A percentile compares a stretch with the other conserved stretches of the same genome.
Evolutionary conservation across 2,329 filamentous ascomycete species (phyloP).

Genomic region (Fusarium begoniae): DNA sequence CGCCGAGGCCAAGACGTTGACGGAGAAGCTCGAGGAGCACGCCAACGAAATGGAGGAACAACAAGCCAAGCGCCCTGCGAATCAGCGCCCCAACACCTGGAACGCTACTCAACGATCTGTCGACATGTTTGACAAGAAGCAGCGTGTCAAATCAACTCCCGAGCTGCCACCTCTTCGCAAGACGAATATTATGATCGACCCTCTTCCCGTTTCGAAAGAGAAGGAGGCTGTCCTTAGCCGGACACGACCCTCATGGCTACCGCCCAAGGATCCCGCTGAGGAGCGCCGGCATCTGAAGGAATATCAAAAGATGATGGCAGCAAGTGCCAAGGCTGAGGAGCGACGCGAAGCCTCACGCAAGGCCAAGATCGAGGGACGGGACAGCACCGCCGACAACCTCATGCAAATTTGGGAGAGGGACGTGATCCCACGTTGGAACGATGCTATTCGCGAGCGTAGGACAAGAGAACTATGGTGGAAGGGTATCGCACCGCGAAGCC

Average conservation of each 20-base stretch:
- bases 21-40: constrained; percentile 82
- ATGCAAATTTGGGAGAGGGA: constrained; percentile 78
- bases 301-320: constrained; percentile 84
- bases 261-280: constrained; percentile 88
- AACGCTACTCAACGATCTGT: constrained; percentile 47
- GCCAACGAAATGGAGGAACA: constrained; percentile 66
- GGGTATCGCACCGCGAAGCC: constrained; percentile 75
- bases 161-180: constrained; percentile 75
- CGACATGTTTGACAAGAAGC: constrained; percentile 55
- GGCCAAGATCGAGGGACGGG: constrained; percentile 62
- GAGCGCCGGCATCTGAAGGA: constrained; percentile 88
- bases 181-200: constrained; percentile 85
- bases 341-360: constrained; percentile 63
- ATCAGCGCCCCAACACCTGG: constrained; percentile 53
- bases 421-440: constrained; percentile 79
- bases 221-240: constrained; percentile 85
- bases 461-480: constrained; percentile 86
- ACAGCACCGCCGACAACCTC: constrained; percentile 62
- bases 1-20: constrained; percentile 76
- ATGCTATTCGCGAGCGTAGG: constrained; percentile 72
- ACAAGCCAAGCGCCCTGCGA: constrained; percentile 46
- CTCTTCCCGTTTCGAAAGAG: constrained; percentile 83
- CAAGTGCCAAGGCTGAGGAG: constrained; percentile 67
- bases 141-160: constrained; percentile 70
- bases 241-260: constrained; percentile 84